A percentile compares a stretch with the other conserved stretches of the same genome.
These are phyloP conservation scores for Fomitopsis betulina DNA, from an alignment of 1,284 basidiomycete genomes.

Conservation along the genomic window DNA sequence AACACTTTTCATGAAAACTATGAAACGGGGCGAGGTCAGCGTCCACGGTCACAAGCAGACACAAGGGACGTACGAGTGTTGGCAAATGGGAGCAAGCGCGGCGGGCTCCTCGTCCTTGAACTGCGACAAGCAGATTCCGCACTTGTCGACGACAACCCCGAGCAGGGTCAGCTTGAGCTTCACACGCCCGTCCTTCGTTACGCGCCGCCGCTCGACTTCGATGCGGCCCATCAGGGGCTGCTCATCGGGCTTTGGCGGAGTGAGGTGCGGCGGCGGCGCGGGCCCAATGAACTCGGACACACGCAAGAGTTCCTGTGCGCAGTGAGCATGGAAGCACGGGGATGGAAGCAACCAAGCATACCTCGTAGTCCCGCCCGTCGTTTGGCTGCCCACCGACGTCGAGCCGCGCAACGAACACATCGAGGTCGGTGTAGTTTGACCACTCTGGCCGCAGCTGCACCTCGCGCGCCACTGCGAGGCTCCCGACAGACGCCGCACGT, in stretches of 20 bases:
- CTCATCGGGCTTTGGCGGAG: slow-evolving; percentile 22
- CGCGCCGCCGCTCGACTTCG: slow-evolving; percentile 61
- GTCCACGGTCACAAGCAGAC: not conserved
- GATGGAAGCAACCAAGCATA: slow-evolving; percentile 26
- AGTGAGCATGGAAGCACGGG: slow-evolving; percentile 1
- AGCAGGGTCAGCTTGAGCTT: slow-evolving; percentile 74
- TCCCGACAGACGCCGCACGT: not conserved
- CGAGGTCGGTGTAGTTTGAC: slow-evolving; percentile 55
- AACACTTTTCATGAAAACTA: slow-evolving; percentile 55
- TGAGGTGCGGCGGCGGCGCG: not conserved
- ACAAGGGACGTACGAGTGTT: slow-evolving; percentile 51
- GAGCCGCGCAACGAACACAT: slow-evolving; percentile 50
- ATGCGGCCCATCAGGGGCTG: slow-evolving; percentile 53
- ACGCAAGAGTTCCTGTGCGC: slow-evolving; percentile 46
- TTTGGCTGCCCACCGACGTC: slow-evolving; percentile 35
- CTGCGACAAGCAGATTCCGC: slow-evolving; percentile 75
- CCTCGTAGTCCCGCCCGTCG: slow-evolving; percentile 56
- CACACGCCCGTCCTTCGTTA: slow-evolving; percentile 65
- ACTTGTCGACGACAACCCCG: slow-evolving; percentile 73
- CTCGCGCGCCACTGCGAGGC: slow-evolving; percentile 5
- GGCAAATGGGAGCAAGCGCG: slow-evolving; percentile 60
- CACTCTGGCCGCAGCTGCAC: slow-evolving; percentile 15
- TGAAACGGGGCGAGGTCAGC: not conserved
- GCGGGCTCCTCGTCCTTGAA: slow-evolving; percentile 61
- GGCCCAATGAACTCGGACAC: slow-evolving; percentile 46